Conservation (phyloP, 805 yeast genomes). For the Lipomyces sp. region DNA sequence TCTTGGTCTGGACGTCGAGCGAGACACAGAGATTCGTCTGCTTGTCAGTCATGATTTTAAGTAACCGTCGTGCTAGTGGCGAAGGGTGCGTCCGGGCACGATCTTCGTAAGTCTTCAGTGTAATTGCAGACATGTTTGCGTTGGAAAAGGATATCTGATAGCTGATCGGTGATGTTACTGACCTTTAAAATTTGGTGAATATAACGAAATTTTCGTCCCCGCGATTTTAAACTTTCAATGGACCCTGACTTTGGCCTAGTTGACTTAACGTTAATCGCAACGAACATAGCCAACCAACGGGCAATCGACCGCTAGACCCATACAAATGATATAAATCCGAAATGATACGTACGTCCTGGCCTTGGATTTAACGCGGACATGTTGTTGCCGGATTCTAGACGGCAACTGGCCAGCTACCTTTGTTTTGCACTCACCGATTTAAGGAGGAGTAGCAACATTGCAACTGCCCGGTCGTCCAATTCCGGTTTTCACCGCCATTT, state of each 20-base stretch:
- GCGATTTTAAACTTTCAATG: neutral
- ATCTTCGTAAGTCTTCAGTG: slow-evolving; percentile 55
- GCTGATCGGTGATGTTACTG: neutral
- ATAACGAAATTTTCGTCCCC: neutral
- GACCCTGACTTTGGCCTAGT: neutral
- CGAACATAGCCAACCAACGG: too few relatives aligned
- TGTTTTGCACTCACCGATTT: neutral
- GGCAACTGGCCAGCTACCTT: neutral
- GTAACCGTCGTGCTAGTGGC: slow-evolving; percentile 76
- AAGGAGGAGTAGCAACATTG: neutral
- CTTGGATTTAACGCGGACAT: neutral
- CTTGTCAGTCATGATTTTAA: slow-evolving; percentile 75
- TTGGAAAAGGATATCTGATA: neutral
- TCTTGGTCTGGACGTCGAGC: slow-evolving; percentile 81
- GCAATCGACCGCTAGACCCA: neutral
- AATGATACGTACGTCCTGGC: neutral
- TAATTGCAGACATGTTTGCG: slow-evolving; percentile 23
- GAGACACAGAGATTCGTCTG: slow-evolving; percentile 93
- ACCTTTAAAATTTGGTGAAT: too few relatives aligned
- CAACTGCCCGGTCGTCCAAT: neutral
- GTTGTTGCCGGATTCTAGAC: neutral
- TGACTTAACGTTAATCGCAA: too few relatives aligned
- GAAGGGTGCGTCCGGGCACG: slow-evolving; percentile 76
- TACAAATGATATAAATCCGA: neutral
- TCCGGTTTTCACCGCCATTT: neutral